Base-by-base conservation (phyloP, 441 rosid genomes). In the Metrosideros polymorpha region DNA sequence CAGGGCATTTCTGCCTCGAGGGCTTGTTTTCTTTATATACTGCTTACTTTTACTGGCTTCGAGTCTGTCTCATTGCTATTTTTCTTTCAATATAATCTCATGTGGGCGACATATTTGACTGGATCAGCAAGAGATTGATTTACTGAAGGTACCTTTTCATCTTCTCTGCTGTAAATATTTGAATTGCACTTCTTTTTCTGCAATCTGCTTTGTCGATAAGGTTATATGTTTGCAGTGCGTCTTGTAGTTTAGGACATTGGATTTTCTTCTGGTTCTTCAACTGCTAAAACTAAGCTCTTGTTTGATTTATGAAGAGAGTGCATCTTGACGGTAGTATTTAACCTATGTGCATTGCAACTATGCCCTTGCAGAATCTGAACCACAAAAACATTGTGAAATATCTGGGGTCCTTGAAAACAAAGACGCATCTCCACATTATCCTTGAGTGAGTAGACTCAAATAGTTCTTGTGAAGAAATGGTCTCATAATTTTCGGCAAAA, bases 351-450 rank as follows among this genome's bases (percentile, higher is more conserved):
- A 24, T 71, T 71, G 49, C 79, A 71, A 71, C 17, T 22, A 39
- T 1, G 17, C n/a, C 49, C 15, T 39, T 90, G 90, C 97, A 98
- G 99, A 98, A 95, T 89, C 86, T 98, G 93, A 98, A 98, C 91
- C 99, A 98, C 90, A 98, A 95, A 91, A 98, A 98, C 92, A 98
- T 98, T 83, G 99, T 97, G 87, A 97, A 98, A 90, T 98, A 98
- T 92, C 98, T 95, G 86, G 99, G 99, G 55, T 98, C 99, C 32
- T 92, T 89, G 90, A 98, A 98, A 94, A 98, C 99, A 83, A 98
- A 90, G 93, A 89, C 93, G 86, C 99, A 98, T 89, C 99, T 98
- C 92, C 99, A 97, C 92, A 98, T 98, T 89, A 94, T 98, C 84
- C 98, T 98, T 84, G 99, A 98, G 99, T 98, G 92, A 94, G 99